A percentile compares a stretch with the other conserved stretches of the same genome.
These are phyloP conservation scores for Amniculicola lignicola DNA, from an alignment of 495 filamentous ascomycete species.

Conservation along the genomic window DNA sequence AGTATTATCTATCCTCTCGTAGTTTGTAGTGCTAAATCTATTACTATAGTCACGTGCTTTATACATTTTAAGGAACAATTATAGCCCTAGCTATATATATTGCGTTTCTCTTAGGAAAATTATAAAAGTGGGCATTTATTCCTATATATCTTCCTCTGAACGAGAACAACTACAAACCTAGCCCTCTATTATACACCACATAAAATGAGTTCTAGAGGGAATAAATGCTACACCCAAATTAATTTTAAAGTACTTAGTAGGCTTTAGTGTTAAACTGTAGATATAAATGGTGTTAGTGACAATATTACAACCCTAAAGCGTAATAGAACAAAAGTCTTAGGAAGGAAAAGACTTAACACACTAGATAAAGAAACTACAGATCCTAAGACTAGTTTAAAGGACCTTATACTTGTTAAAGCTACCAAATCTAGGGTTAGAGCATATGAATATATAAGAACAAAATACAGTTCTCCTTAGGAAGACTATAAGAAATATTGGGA, in stretches of 20 bases:
- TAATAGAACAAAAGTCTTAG: slow-evolving; percentile 12
- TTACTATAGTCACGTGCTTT: too few species aligned
- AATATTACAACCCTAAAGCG: slow-evolving; percentile 5
- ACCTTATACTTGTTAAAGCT: slow-evolving; percentile 10
- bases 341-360: slow-evolving; percentile 10
- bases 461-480: slow-evolving; percentile 7
- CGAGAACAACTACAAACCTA: too few species aligned
- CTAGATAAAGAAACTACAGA: slow-evolving; percentile 11
- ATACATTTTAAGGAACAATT: too few species aligned
- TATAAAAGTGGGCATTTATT: too few species aligned
- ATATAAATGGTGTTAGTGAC: slow-evolving; percentile 1
- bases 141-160: too few species aligned
- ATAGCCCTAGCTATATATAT: too few species aligned
- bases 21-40: too few species aligned
- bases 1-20: too few species aligned
- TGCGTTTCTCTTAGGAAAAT: too few species aligned
- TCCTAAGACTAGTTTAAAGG: slow-evolving; percentile 12
- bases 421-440: slow-evolving; percentile 2
- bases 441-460: slow-evolving; percentile 12
- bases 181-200: slow-evolving; percentile 1
- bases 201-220: slow-evolving; percentile 6
- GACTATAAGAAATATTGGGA: slow-evolving; percentile 11
- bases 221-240: slow-evolving; percentile 9
- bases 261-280: neutral
- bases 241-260: slow-evolving; percentile 7